A percentile compares a stretch with the other conserved stretches of the same genome.
These are phyloP conservation scores for Cladosporium sp. DNA, from an alignment of 2,329 filamentous ascomycete species.

Conservation along the genomic window DNA sequence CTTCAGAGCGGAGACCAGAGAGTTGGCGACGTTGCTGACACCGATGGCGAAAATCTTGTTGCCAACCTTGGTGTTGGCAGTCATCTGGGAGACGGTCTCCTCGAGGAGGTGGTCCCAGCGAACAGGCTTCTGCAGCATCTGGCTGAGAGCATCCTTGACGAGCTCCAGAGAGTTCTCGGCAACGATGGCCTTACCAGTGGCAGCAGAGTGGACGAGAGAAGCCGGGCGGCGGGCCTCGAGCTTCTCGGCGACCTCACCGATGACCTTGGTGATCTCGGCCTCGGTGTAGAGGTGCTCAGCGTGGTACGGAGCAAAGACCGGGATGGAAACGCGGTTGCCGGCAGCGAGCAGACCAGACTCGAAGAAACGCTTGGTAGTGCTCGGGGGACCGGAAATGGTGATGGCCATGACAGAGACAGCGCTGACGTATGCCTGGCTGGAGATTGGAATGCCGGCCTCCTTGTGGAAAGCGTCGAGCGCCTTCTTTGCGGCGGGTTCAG, in stretches of 20 bases:
- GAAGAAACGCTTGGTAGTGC: conserved; percentile 47
- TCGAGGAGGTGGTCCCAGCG: conserved; percentile 45
- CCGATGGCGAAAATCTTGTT: conserved; percentile 46
- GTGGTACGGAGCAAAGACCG: conserved; percentile 55
- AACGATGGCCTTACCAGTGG: conserved; percentile 40
- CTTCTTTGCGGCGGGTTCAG: conserved; percentile 45
- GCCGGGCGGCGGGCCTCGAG: conserved; percentile 38
- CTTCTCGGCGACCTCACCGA: conserved; percentile 37
- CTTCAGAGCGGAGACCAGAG: conserved; percentile 49
- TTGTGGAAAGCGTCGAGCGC: conserved; percentile 54
- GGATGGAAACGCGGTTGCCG: conserved; percentile 47
- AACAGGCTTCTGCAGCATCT: conserved; percentile 43
- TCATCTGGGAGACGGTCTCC: conserved; percentile 43
- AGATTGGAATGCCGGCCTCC: conserved; percentile 45
- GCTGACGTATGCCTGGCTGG: conserved; percentile 52
- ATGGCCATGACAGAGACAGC: conserved; percentile 54
- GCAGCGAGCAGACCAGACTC: conserved; percentile 44
- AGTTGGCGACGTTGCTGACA: conserved; percentile 49
- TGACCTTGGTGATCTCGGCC: conserved; percentile 46
- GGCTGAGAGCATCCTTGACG: conserved; percentile 36
- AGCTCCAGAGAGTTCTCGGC: conserved; percentile 42
- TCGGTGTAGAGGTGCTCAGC: conserved; percentile 49
- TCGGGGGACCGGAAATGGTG: conserved; percentile 54
- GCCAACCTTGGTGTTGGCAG: conserved; percentile 33
- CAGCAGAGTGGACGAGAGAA: conserved; percentile 42